phyloP scores from a whole-genome alignment of 192 early-diverging fungal species.

The Allomyces macrogynus region DNA sequence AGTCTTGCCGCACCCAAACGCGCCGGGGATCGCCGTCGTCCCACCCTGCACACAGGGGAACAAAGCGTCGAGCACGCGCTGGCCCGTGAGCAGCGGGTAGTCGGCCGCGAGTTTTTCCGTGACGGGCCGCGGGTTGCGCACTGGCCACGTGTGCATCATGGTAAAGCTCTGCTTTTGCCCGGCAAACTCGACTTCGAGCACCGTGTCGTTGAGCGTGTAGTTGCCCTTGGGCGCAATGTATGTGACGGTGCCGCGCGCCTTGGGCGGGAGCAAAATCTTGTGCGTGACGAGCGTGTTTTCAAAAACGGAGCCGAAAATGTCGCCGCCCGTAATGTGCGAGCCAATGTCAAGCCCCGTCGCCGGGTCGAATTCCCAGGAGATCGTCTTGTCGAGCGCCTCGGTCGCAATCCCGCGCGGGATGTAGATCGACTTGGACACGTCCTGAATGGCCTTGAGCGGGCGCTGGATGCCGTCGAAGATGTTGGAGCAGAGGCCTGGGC shows the following conservation, averaged over 20 bases:
- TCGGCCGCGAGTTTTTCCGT: slow-evolving; percentile 88
- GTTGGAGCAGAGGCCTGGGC: slow-evolving; percentile 76
- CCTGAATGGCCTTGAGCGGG: slow-evolving; percentile 86
- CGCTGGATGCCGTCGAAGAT: slow-evolving; percentile 99
- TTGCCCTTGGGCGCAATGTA: slow-evolving; percentile 81
- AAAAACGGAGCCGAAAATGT: slow-evolving; percentile 80
- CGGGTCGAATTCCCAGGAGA: slow-evolving; percentile 91
- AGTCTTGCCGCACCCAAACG: slow-evolving; percentile 99
- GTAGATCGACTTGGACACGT: slow-evolving; percentile 85
- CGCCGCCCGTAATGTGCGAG: slow-evolving; percentile 96
- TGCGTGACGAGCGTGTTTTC: slow-evolving; percentile 93
- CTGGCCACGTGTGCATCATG: slow-evolving; percentile 97
- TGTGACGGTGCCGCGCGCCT: slow-evolving; percentile 81
- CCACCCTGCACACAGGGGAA: slow-evolving; percentile 99
- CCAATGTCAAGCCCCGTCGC: slow-evolving; percentile 42
- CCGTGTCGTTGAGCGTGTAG: slow-evolving; percentile 78
- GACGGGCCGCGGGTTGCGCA: slow-evolving; percentile 83
- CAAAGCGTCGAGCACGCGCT: slow-evolving; percentile 94
- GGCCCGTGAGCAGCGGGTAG: slow-evolving; percentile 89
- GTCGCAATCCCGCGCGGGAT: slow-evolving; percentile 98
- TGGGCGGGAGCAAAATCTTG: slow-evolving; percentile 87
- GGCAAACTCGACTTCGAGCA: slow-evolving; percentile 93
- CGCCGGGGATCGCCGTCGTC: slow-evolving; percentile 97
- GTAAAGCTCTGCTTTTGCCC: slow-evolving; percentile 79
- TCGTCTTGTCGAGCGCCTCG: slow-evolving; percentile 77